Evolutionary conservation across 2,329 filamentous ascomycete genomes (phyloP), one percentile per base, ranked within the genome.

Genomic region (Claviceps quebecensis): DNA sequence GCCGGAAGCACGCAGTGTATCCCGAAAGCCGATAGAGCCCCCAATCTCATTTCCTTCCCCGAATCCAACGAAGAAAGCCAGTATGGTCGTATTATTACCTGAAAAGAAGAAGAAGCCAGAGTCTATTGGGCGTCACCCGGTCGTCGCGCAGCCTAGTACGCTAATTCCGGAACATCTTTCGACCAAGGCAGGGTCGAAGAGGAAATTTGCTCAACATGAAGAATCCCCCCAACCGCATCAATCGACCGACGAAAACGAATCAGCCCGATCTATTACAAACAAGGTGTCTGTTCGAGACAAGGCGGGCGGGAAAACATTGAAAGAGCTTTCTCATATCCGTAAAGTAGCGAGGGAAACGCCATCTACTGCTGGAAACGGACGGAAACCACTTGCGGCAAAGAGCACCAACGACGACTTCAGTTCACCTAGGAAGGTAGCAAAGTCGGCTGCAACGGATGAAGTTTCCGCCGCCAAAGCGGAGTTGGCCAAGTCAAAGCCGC

Each of bases 151-250:
- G 13, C 29, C 48, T 13, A 23, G 36, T 17, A 45, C 34, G 38
- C 53, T 44, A 19, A 17, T 29, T 26, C 23, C 60, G 40, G 41
- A 52, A 16, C 51, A 55, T 13, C 54, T 55, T 11, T 46, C 52
- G 47, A 52, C 59, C 40, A 80, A 75, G 63, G 63, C 69, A 36
- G 72, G 73, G 46, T 70, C 76, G 49, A 83, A 83, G 67, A 69
- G 80, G 49, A 83, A 83, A 58, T 70, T 74, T 46, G 73, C 72
- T 37, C 69, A 74, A 47, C 78, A 82, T 17, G 78, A 82, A 44
- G 34, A 36, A 17, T 65, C 63, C 9, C 56, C 54, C 2, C 61
- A 61, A 36, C 60, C 57, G 2, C 58, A 60, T 11, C 58, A 49
- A 36, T 47, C 51, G 7, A 56, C 56, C 23, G 54, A 66, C 44